Percentiles rank a stretch among this genome's conserved stretches.
Conservation (phyloP, 2,329 filamentous ascomycete species). For the Ambrosiella beaveri region DNA sequence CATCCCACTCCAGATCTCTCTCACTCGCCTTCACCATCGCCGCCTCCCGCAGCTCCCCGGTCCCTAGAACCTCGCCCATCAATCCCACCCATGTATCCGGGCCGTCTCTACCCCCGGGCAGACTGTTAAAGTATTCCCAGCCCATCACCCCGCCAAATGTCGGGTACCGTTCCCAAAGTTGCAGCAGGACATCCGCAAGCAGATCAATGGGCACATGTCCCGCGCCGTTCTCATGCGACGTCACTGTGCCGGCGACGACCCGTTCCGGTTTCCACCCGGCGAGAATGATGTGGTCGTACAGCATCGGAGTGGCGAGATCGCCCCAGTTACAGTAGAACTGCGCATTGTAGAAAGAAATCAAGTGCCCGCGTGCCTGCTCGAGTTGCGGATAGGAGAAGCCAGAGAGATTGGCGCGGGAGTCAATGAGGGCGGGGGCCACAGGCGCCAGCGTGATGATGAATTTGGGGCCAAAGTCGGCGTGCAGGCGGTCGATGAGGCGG, state of each 20-base stretch:
- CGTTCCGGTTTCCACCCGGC: slow-evolving; percentile 56
- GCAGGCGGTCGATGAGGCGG: slow-evolving; percentile 48
- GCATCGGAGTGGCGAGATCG: slow-evolving; percentile 26
- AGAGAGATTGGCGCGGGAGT: slow-evolving; percentile 43
- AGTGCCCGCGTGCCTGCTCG: slow-evolving; percentile 45
- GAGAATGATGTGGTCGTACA: slow-evolving; percentile 34
- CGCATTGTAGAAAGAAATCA: slow-evolving; percentile 73
- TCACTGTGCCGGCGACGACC: slow-evolving; percentile 67
- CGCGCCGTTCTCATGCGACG: slow-evolving; percentile 56
- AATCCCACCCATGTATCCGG: slow-evolving; percentile 66
- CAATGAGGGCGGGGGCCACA: slow-evolving; percentile 54
- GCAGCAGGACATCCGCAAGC: slow-evolving; percentile 25
- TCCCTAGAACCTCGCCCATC: slow-evolving; percentile 33
- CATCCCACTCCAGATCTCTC: not conserved
- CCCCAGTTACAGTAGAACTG: slow-evolving; percentile 94
- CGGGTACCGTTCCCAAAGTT: slow-evolving; percentile 34
- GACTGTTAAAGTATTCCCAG: slow-evolving; percentile 86
- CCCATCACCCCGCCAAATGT: slow-evolving; percentile 78
- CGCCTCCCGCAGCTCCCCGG: slow-evolving; percentile 9
- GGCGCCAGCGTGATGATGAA: slow-evolving; percentile 73
- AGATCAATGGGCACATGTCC: slow-evolving; percentile 33
- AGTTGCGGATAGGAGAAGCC: slow-evolving; percentile 68
- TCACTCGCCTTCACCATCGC: slow-evolving; percentile 14
- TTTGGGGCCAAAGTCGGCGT: slow-evolving; percentile 46
- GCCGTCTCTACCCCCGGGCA: slow-evolving; percentile 41